These are phyloP conservation scores for Mycena citricolor DNA, from an alignment of 1,284 basidiomycete species.

Conservation along the genomic window DNA sequence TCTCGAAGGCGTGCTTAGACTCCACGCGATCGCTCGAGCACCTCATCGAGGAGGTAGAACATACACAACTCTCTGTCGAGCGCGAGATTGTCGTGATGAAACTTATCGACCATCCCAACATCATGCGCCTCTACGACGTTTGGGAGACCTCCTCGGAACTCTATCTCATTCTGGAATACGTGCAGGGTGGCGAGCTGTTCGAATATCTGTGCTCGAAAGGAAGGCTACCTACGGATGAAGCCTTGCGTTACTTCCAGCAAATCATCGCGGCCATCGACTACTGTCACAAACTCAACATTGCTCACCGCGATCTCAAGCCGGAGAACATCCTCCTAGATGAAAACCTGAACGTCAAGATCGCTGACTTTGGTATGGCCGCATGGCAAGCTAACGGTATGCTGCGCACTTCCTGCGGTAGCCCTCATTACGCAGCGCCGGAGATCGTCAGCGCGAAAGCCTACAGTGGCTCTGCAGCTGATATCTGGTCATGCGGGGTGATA, in stretches of 20 bases:
- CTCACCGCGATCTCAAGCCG: conserved; percentile 96
- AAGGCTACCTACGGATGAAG: conserved; percentile 77
- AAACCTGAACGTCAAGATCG: conserved; percentile 90
- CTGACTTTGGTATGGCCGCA: conserved; percentile 99
- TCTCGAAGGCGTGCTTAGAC: conserved; percentile 79
- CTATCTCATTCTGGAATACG: conserved; percentile 95
- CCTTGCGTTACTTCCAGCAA: conserved; percentile 94
- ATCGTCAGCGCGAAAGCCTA: conserved; percentile 86
- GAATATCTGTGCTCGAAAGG: conserved; percentile 90
- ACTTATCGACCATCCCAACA: conserved; percentile 95
- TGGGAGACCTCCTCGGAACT: conserved; percentile 94
- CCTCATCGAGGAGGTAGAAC: conserved; percentile 65
- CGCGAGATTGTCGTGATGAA: conserved; percentile 99
- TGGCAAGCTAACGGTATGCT: conserved; percentile 80
- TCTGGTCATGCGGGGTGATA: conserved; percentile 99
- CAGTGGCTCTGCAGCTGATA: conserved; percentile 87
- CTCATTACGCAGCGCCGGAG: conserved; percentile 98
- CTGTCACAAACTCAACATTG: conserved; percentile 96
- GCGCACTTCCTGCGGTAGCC: conserved; percentile 91
- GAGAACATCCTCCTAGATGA: conserved; percentile 92
- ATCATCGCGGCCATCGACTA: conserved; percentile 95
- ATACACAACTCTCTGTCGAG: conserved; percentile 80
- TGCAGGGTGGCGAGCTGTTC: conserved; percentile 96
- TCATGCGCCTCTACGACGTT: conserved; percentile 93
- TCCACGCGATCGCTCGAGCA: conserved; percentile 73